phyloP scores from a whole-genome alignment of 176 grass and related monocot species.

The Alopecurus myosuroides region DNA sequence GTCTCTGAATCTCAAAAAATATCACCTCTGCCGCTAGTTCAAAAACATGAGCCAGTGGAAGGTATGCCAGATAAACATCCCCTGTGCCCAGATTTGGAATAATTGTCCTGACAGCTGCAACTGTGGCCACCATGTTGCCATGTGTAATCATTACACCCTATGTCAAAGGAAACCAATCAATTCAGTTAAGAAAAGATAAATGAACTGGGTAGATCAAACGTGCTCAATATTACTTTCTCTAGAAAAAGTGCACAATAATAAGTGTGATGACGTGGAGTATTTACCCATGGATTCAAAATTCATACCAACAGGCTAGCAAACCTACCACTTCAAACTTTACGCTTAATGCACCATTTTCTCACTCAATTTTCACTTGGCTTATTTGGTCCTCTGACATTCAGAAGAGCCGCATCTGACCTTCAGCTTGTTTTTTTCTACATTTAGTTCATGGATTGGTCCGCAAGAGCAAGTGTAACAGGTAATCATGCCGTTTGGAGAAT shows the following conservation, averaged over 20 bases:
- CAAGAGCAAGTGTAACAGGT: not conserved
- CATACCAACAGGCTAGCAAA: not conserved
- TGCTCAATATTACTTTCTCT: not conserved
- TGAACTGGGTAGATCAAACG: not conserved
- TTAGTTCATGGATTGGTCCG: not conserved
- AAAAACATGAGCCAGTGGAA: conserved; percentile 92
- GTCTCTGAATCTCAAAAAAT: not conserved
- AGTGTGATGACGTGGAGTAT: not conserved
- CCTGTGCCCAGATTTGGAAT: conserved; percentile 56
- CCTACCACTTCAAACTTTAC: not conserved
- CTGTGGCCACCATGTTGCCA: conserved; percentile 73
- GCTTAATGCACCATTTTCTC: not conserved
- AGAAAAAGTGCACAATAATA: not conserved
- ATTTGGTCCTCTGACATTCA: not conserved
- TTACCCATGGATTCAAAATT: not conserved
- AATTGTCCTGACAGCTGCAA: conserved; percentile 70
- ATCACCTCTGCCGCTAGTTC: conserved; percentile 76
- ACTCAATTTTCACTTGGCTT: not conserved
- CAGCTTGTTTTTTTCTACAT: not conserved
- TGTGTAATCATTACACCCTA: conserved; percentile 95
- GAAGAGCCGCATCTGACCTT: not conserved
- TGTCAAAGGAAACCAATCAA: conserved; percentile 15
- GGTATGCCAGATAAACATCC: conserved; percentile 75
- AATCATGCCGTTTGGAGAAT: not conserved
- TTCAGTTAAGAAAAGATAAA: not conserved